These are phyloP conservation scores for Tilletia setariae DNA, from an alignment of 1,284 basidiomycete genomes.

Conservation along the genomic window DNA sequence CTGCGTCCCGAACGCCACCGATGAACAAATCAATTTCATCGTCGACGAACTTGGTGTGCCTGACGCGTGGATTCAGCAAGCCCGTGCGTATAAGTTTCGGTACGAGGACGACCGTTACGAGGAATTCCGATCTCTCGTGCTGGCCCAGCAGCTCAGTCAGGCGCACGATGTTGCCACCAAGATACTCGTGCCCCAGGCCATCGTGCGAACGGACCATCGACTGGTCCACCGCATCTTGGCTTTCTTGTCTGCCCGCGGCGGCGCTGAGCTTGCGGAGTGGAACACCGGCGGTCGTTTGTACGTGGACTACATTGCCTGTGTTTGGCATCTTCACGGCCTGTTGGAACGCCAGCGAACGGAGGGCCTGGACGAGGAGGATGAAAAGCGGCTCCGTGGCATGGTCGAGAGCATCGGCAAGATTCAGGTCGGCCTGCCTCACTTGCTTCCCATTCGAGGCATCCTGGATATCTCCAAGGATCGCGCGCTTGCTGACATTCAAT, in stretches of 20 bases:
- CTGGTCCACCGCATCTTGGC: constrained; percentile 72
- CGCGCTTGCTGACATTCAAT: constrained; percentile 26
- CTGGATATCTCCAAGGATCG: not conserved
- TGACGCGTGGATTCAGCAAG: constrained; percentile 77
- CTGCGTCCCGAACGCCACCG: constrained; percentile 64
- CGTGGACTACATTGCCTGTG: constrained; percentile 27
- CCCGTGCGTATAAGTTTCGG: constrained; percentile 67
- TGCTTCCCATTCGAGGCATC: not conserved
- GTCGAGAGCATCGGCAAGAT: constrained; percentile 20
- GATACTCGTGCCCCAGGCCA: constrained; percentile 84
- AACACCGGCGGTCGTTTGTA: constrained; percentile 46
- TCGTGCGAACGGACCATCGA: constrained; percentile 73
- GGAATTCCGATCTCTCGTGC: constrained; percentile 74
- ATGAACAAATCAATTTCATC: constrained; percentile 71
- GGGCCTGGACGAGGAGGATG: not conserved
- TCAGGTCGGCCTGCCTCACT: constrained; percentile 1
- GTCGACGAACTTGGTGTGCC: constrained; percentile 76
- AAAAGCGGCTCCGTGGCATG: constrained; percentile 17
- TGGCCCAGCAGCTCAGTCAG: constrained; percentile 67
- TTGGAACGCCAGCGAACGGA: not conserved
- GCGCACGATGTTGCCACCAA: constrained; percentile 78
- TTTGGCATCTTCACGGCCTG: not conserved
- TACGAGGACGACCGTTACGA: constrained; percentile 67
- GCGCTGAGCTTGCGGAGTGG: constrained; percentile 46
- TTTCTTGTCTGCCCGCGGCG: constrained; percentile 64